Evolutionary conservation across 2,329 filamentous ascomycete species (phyloP), one percentile per base, ranked within the genome.

Genomic region (Fusarium burgessii): DNA sequence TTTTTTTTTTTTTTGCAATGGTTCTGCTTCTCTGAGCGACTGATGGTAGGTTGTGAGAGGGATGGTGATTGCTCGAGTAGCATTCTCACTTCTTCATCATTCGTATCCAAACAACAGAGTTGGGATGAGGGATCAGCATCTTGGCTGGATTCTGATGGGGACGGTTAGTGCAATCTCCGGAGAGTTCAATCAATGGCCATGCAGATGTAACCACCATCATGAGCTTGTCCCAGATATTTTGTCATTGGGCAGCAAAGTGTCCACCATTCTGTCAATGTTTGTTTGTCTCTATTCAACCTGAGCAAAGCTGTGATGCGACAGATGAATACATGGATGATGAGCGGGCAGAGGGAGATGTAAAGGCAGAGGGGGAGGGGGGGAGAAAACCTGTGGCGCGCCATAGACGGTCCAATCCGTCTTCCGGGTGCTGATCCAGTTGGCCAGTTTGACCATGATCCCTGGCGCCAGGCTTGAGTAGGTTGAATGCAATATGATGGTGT

Each of bases 361-460:
- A 51, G 61, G 45, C 33, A 61, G 41, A 61, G 35, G 58, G 45
- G 42, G 32, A n/a, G n/a, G 51, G 57, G 58, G 68, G 41, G 58
- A 46, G 33, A 32, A 58, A 58, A 49, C 38, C 54, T 70, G 62
- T 71, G 62, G 60, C 56, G 64, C 56, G 64, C 70, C 59, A 59
- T 66, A 57, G 59, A 65, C 70, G 67, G 81, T 78, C 79, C 80
- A 81, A 82, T 78, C 77, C 74, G 78, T 69, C 71, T 66, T 76
- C 82, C 78, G 82, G 77, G 78, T 81, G 74, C 67, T 77, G 72
- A 82, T 84, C 82, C 82, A 81, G 82, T 83, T 85, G 83, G 83
- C 77, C 80, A 80, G 79, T 63, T 78, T 77, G 68, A 66, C 65
- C 70, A 64, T 57, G 61, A 76, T 74, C 75, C 77, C 69, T 75